These are phyloP conservation scores for Amylocystis lapponica DNA, from an alignment of 768 basidiomycete genomes.

Conservation along the genomic window DNA sequence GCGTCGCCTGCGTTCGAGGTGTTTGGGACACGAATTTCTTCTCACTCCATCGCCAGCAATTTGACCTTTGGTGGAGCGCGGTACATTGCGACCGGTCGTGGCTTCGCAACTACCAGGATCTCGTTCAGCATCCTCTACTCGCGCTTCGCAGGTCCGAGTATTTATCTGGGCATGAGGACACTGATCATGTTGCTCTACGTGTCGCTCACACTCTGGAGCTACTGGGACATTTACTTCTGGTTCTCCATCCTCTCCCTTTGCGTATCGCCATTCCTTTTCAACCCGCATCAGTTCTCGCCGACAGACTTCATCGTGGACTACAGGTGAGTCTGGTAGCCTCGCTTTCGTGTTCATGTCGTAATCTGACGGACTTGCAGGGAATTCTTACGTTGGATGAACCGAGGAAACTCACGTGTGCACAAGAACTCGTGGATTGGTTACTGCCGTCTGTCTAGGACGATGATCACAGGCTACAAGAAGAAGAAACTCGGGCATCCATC, in stretches of 20 bases:
- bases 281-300: constrained; percentile 98
- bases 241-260: constrained; percentile 88
- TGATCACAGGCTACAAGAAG: constrained; percentile 99
- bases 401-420: constrained; percentile 96
- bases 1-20: constrained; percentile 95
- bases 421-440: constrained; percentile 99
- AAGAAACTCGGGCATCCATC: constrained; percentile 96
- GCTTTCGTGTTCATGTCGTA: not conserved
- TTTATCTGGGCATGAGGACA: constrained; percentile 95
- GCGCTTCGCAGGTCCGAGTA: constrained; percentile 96
- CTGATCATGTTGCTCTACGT: constrained; percentile 91
- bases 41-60: constrained; percentile 95
- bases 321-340: constrained; percentile 44
- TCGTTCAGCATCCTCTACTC: constrained; percentile 95
- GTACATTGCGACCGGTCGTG: constrained; percentile 98
- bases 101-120: constrained; percentile 94
- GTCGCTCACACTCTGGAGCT: constrained; percentile 87
- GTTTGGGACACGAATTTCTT: constrained; percentile 97
- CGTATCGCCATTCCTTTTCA: constrained; percentile 96
- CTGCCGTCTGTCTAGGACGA: constrained; percentile 94
- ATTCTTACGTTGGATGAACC: constrained; percentile 98
- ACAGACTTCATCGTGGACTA: constrained; percentile 97
- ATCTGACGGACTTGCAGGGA: constrained; percentile 49
- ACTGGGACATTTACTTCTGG: constrained; percentile 97
- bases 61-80: constrained; percentile 96